Conservation (phyloP, 2,329 filamentous ascomycete species). For the Alternaria longipes region DNA sequence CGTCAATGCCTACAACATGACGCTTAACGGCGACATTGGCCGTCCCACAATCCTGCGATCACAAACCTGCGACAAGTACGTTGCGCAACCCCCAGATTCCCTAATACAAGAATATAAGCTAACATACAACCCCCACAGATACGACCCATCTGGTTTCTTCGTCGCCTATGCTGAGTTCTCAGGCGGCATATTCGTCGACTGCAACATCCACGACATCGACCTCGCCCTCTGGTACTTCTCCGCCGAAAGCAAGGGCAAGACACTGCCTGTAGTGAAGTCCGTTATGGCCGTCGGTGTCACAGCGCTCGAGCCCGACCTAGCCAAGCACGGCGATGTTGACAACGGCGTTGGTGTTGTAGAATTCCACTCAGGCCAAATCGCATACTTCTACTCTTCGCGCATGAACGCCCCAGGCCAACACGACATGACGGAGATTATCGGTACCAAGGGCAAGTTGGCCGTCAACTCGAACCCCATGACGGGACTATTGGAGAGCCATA, state of each 20-base stretch:
- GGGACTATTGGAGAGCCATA: conserved; percentile 65
- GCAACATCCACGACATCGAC: conserved; percentile 75
- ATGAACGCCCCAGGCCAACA: conserved; percentile 76
- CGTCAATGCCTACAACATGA: conserved; percentile 65
- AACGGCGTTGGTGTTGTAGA: conserved; percentile 72
- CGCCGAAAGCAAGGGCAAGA: conserved; percentile 25
- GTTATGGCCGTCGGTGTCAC: conserved; percentile 66
- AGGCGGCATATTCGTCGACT: conserved; percentile 76
- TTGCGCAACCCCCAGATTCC: neutral
- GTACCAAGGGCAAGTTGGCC: conserved; percentile 69
- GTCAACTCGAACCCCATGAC: conserved; percentile 67
- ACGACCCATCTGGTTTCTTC: conserved; percentile 72
- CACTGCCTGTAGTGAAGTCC: conserved; percentile 60
- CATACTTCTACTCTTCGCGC: conserved; percentile 69
- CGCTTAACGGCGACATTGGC: conserved; percentile 66
- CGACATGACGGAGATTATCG: conserved; percentile 73
- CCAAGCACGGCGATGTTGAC: conserved; percentile 67
- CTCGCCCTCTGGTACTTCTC: conserved; percentile 70
- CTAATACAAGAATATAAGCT: neutral
- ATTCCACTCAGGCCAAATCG: conserved; percentile 70
- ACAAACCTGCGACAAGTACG: conserved; percentile 70
- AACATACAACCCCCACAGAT: conserved; percentile 24
- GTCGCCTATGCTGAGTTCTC: conserved; percentile 71
- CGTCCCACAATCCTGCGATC: conserved; percentile 68
- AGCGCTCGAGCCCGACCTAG: conserved; percentile 66